Base-by-base conservation (phyloP, 2,329 filamentous ascomycete genomes). In the Elsinoe fawcettii region DNA sequence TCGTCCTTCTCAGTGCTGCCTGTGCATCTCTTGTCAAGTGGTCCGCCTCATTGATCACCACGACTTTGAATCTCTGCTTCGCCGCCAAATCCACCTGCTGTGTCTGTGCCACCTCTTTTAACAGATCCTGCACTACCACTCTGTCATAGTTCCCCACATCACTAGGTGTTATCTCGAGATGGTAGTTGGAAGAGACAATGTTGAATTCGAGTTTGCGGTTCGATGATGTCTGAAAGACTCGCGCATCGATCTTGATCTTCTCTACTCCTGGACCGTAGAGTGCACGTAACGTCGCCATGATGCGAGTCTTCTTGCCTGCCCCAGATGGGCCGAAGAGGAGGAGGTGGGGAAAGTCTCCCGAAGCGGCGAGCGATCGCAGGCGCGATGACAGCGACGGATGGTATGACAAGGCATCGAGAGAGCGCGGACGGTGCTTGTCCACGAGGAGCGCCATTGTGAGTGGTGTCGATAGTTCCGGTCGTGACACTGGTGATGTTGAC, bases 171-270 rank as follows among this genome's bases (percentile, higher is more conserved):
- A 99, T 99, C 72, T 99, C 93, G 65, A 99, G 85, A 72, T 99
- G 93, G 75, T 99, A 99, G 62, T 96, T 85, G 0, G 92, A 97
- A 44, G 91, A 85, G 56, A 99, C 93, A 62, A 99, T 95, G 75
- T 96, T 99, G 81, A 99, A 99, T 74, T 99, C 93, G 66, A 99
- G 86, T 74, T 99, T 99, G 70, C 93, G 90, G 73, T 96, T 97
- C 68, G 86, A 66, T 20, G 84, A 91, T 1, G 93, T 97, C 73
- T 96, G 91, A 76, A 99, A 99, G 59, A 96, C 87, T 62, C 93
- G 88, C 11, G 90, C 89, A 70, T 99, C 93, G 74, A 99, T 97
- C 77, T 97, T 97, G 80, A 99, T 99, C 80, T 96, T 97, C 69
- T 99, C 95, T n/a, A 96, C 93, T 43, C 93, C 92, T 0, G 92